These are phyloP conservation scores for Candida patagonica DNA, from an alignment of 805 yeast species.

Conservation along the genomic window DNA sequence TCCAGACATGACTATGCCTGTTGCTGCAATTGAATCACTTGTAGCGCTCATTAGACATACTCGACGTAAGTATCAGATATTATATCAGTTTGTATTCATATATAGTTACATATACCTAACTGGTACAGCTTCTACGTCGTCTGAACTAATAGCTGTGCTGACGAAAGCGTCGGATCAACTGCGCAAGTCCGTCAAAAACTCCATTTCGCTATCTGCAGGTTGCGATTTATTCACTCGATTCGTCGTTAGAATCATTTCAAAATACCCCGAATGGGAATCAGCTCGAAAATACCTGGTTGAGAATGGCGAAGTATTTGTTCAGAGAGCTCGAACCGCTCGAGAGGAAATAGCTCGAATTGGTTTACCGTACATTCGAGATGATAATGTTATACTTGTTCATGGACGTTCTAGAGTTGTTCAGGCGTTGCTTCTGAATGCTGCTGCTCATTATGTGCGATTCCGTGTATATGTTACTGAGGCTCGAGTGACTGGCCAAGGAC, in stretches of 20 bases:
- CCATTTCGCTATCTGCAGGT: slow-evolving; percentile 91
- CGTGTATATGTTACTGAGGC: slow-evolving; percentile 91
- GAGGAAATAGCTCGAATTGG: slow-evolving; percentile 83
- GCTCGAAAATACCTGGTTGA: slow-evolving; percentile 81
- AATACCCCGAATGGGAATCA: slow-evolving; percentile 86
- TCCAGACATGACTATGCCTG: slow-evolving; percentile 97
- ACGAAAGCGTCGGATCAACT: slow-evolving; percentile 67
- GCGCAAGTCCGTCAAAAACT: slow-evolving; percentile 75
- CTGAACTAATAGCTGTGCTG: slow-evolving; percentile 78
- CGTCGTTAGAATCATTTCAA: slow-evolving; percentile 79
- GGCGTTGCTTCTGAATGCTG: slow-evolving; percentile 67
- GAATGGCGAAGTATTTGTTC: slow-evolving; percentile 85
- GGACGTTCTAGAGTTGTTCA: slow-evolving; percentile 87
- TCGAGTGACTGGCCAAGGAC: slow-evolving; percentile 72
- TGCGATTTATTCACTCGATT: slow-evolving; percentile 94
- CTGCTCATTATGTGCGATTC: slow-evolving; percentile 68
- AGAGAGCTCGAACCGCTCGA: slow-evolving; percentile 85
- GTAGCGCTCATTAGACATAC: slow-evolving; percentile 74
- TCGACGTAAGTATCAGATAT: slow-evolving; percentile 38
- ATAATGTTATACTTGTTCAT: slow-evolving; percentile 81
- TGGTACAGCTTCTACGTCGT: slow-evolving; percentile 67
- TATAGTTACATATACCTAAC: not conserved
- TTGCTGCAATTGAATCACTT: slow-evolving; percentile 93
- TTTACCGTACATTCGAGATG: slow-evolving; percentile 81
- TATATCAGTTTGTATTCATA: not conserved